Conservation (phyloP, 1,139 yeast genomes). For the Ogataea hybrid region DNA sequence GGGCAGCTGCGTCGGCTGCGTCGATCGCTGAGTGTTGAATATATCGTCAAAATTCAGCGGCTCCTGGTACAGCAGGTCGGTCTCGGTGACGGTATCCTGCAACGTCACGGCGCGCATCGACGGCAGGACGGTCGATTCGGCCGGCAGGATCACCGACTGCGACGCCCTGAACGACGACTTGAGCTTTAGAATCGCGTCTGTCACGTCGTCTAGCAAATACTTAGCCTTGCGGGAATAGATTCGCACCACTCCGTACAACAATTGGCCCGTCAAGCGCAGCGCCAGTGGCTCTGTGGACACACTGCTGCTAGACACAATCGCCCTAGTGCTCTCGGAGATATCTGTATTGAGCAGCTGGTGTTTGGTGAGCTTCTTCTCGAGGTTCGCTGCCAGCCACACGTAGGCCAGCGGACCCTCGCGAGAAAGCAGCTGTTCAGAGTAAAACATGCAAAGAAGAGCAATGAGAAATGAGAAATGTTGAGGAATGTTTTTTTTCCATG, state of each 20-base stretch:
- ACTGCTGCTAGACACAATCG: slow-evolving; percentile 31
- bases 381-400: slow-evolving; percentile 92
- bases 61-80: slow-evolving; percentile 67
- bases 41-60: slow-evolving; percentile 57
- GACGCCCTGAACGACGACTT: slow-evolving; percentile 67
- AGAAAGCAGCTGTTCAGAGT: slow-evolving; percentile 47
- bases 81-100: slow-evolving; percentile 76
- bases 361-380: slow-evolving; percentile 77
- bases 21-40: slow-evolving; percentile 20
- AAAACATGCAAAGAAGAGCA: slow-evolving; percentile 33
- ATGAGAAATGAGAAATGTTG: slow-evolving; percentile 1
- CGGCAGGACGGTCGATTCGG: slow-evolving; percentile 35
- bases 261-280: slow-evolving; percentile 81
- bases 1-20: slow-evolving; percentile 11
- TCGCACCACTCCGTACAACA: slow-evolving; percentile 82
- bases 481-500: slow-evolving; percentile 1
- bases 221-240: slow-evolving; percentile 87
- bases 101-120: slow-evolving; percentile 54
- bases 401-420: slow-evolving; percentile 84
- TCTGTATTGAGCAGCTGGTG: slow-evolving; percentile 73
- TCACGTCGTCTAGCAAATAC: slow-evolving; percentile 80
- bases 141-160: slow-evolving; percentile 32
- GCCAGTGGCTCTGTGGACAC: slow-evolving; percentile 53
- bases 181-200: slow-evolving; percentile 70
- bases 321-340: slow-evolving; percentile 65